Percentiles rank a stretch among this genome's conserved stretches.
Evolutionary conservation across 108 stramenopile species (phyloP).

Genomic region (Fragilaria crotonensis): DNA sequence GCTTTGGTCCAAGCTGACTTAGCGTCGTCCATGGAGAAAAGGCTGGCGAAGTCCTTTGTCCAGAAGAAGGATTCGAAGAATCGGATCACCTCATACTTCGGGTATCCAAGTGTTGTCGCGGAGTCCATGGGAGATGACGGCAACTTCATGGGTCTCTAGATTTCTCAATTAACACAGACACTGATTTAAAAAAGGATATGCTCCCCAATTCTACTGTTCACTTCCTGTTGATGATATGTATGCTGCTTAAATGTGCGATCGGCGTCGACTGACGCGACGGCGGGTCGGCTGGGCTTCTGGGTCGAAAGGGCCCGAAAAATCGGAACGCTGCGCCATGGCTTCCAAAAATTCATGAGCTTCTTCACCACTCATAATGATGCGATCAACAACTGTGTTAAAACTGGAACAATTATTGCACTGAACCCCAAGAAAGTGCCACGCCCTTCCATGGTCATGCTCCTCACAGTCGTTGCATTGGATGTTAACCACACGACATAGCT

Average conservation of each 20-base stretch:
- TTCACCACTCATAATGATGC: constrained; percentile 49
- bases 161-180: no score
- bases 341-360: constrained; percentile 67
- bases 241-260: not conserved
- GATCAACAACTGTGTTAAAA: constrained; percentile 69
- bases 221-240: no score
- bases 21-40: no score
- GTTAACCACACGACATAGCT: constrained; percentile 60
- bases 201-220: no score
- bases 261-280: not conserved
- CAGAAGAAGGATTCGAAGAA: no score
- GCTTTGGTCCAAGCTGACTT: no score
- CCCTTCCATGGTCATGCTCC: constrained; percentile 32
- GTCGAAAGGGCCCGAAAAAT: not conserved
- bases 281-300: not conserved
- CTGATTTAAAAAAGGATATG: no score
- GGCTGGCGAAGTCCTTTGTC: no score
- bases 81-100: no score
- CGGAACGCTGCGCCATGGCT: not conserved
- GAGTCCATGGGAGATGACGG: no score
- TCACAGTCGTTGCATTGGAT: constrained; percentile 80
- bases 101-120: no score
- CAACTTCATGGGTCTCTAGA: no score
- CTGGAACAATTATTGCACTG: constrained; percentile 55
- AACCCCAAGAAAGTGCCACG: constrained; percentile 84